Evolutionary conservation across 2,329 filamentous ascomycete species (phyloP).

Genomic region (Xylaria sp.): DNA sequence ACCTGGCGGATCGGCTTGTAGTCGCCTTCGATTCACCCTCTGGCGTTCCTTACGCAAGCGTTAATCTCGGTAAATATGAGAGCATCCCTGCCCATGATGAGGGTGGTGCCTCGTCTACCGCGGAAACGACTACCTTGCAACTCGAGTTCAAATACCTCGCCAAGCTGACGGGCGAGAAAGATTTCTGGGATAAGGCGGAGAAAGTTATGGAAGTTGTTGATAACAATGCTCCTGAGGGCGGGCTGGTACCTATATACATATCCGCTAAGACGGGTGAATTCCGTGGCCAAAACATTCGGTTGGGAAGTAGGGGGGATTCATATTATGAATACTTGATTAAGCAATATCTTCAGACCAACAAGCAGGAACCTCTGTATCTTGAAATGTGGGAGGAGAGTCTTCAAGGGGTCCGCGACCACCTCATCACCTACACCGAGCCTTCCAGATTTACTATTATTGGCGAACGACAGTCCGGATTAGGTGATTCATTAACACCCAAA

Average conservation of each 20-base stretch:
- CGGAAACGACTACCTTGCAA: constrained; percentile 90
- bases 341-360: constrained; percentile 92
- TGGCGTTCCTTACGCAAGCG: constrained; percentile 87
- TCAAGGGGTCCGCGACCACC: constrained; percentile 84
- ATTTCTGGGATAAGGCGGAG: constrained; percentile 92
- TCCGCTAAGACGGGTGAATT: constrained; percentile 80
- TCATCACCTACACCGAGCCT: constrained; percentile 84
- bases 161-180: constrained; percentile 88
- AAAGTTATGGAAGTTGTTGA: constrained; percentile 92
- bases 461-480: constrained; percentile 78
- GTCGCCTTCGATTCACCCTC: constrained; percentile 87
- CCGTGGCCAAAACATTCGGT: constrained; percentile 81
- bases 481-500: constrained; percentile 73
- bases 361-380: constrained; percentile 82
- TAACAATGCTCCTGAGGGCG: constrained; percentile 77
- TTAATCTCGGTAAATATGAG: constrained; percentile 79
- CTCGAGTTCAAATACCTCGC: constrained; percentile 97
- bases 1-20: constrained; percentile 85
- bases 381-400: constrained; percentile 94
- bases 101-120: constrained; percentile 87
- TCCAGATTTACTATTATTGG: constrained; percentile 87
- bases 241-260: constrained; percentile 90
- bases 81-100: constrained; percentile 84
- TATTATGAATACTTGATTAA: constrained; percentile 99
- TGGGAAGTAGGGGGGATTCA: constrained; percentile 93